Base-by-base conservation (phyloP, 192 early-diverging fungal genomes). In the Cladochytrium replicatum region DNA sequence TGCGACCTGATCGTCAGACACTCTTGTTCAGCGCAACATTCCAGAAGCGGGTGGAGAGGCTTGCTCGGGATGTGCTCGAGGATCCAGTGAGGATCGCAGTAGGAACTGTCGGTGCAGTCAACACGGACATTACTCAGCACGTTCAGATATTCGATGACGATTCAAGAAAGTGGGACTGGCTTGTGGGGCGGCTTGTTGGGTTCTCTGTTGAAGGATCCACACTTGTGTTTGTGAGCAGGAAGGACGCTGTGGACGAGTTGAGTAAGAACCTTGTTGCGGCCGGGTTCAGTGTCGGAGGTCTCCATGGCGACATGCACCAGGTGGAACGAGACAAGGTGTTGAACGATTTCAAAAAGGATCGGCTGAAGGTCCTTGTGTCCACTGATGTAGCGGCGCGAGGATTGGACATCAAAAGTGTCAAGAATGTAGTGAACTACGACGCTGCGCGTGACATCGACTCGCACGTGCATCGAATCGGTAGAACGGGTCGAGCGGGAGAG, bases 1-100 rank as follows among this genome's bases (percentile, higher is more conserved):
- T 89, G 9, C 70, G 87, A 7, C 87, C 87, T 4, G 87, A 89
- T 48, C 69, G 87, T 28, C 87, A 89, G 56, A 86, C 85, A 1
- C 61, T 89, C 11, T 57, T 89, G 6, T 89, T 89, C 60, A 80
- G 76, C 58, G 87, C 87, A 0, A 89, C 87, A 2, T 88, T 89
- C 57, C 79, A 75, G 31, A 76, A 75, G 41, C 63, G 67, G 17
- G 70, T 89, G 5, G 87, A 89, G 50, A 53, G 45, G 19, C 64
- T 89, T 13, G 85, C 87, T 0, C 63, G 82, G 24, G 79, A 83
- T 54, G 76, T 86, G 0, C 77, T 83, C 30, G 61, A 52, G 22
- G 83, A 86, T 25, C 85, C 85, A 19, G 61, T 89, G 25, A 66
- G 82, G 39, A 88, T 89, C 39, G 71, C 64, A 25, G 77, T 89